Evolutionary conservation across 2,329 filamentous ascomycete genomes (phyloP), one percentile per base, ranked within the genome.

Genomic region (Botrytis tulipae): DNA sequence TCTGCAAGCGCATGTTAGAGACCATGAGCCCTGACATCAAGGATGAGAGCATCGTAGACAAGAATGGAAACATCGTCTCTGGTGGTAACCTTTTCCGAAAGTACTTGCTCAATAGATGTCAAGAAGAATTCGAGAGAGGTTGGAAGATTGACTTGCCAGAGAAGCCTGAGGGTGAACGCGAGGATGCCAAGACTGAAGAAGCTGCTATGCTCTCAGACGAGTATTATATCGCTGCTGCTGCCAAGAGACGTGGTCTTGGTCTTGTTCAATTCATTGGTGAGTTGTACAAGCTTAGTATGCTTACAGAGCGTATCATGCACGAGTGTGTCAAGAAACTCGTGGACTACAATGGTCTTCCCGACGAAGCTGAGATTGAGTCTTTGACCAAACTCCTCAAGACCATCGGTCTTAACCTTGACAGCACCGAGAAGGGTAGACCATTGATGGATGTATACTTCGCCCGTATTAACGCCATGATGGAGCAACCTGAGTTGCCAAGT

Each of bases 291-390:
- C 90, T 99, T 75, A 91, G 92, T 82, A 99, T 99, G 96, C 89
- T 99, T 83, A 99, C 96, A 75, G 93, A 98, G 83, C 93, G 95
- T 82, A 99, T 99, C 84, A 99, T 99, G 96, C 95, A 99, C 86
- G 94, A 98, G 84, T 99, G 96, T 88, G 94, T 99, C 42, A 92
- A 94, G 85, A 97, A 97, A 84, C 89, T 99, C 76, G 93, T 99
- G 78, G 95, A 99, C 84, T 98, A 97, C 83, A 92, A 95, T 81
- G 94, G 93, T 75, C 86, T 94, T 75, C 96, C 96, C 62, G 96
- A 99, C 79, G 96, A 99, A 84, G 93, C 95, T 71, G 95, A 98
- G 83, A 92, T 99, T 75, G 96, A 99, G 87, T 97, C 94, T 78
- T 90, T 99, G 83, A 94, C 92, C 80, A 98, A 97, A 85, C 88